Evolutionary conservation across 2,329 filamentous ascomycete genomes (phyloP), one percentile per base, ranked within the genome.

Genomic region (Neocucurbitaria cava): DNA sequence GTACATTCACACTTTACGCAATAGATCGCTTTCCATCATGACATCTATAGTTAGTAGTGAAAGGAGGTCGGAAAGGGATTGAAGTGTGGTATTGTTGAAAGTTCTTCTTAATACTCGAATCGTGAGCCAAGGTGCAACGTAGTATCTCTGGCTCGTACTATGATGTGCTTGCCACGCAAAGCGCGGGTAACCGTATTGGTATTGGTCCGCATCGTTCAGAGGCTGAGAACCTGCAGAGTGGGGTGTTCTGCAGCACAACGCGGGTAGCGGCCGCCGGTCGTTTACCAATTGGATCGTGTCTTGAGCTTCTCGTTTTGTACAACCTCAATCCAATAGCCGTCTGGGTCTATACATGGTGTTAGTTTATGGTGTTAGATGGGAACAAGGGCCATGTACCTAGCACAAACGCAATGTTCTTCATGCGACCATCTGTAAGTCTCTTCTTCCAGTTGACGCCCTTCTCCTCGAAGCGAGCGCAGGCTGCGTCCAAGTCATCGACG

Each of bases 371-470:
- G 24, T 26, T 13, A 43, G 21, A 26, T 26, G 2, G 10, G 23
- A 18, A 11, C 5, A 2, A 39, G 18, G 20, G 23, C 45, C 28
- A 66, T 73, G 30, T 65, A 79, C 77, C 94, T 43, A 96, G 81
- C 42, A 98, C 79, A 72, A 98, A 98, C 0, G 95, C 95, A 49
- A 98, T 88, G 62, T 95, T 91, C 83, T 91, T 94, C 93, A 97
- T 96, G 43, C 81, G 76, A 1, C 94, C 94, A 60, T 98, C 94
- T 1, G 91, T 96, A 58, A 98, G 83, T 62, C 91, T 85, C 87
- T 98, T 98, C 87, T 96, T 96, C 91, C 92, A 99, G 76, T 85
- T 88, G 50, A 94, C 89, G 5, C 89, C 85, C 71, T 91, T 80
- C 50, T 87, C 85, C 74, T 98, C 95, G 65, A 98, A 93, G 13